Conservation (phyloP, 2,329 filamentous ascomycete genomes). For the Verticillium isaacii region DNA sequence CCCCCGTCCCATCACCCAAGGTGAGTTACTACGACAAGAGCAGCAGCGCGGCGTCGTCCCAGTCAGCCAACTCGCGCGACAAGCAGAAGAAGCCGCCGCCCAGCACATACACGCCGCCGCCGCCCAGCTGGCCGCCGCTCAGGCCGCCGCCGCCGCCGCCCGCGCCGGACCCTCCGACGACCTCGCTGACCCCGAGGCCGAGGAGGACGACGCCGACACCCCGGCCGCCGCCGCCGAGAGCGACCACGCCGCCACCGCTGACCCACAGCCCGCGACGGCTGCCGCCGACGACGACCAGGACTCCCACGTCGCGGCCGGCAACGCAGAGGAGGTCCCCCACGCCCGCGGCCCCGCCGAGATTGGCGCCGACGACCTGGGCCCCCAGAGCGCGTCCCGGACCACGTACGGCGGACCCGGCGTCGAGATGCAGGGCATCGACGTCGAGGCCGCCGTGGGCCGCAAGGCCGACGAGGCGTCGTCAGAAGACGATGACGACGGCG, state of each 20-base stretch:
- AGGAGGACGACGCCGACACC: conserved; percentile 2
- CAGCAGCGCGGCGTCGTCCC: conserved; percentile 78
- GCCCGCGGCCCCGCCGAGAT: conserved; percentile 81
- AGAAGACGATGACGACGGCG: conserved; percentile 16
- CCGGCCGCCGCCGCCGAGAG: conserved; percentile 11
- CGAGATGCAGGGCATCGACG: conserved; percentile 52
- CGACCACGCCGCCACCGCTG: conserved; percentile 6
- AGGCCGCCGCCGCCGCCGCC: conserved; percentile 11
- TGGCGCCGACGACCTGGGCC: conserved; percentile 80
- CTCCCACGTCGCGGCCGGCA: conserved; percentile 26
- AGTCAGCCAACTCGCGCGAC: conserved; percentile 51
- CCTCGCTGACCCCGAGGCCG: neutral
- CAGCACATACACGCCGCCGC: conserved; percentile 23
- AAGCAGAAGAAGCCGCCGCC: conserved; percentile 13
- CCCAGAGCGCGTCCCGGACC: conserved; percentile 47
- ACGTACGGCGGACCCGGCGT: conserved; percentile 34
- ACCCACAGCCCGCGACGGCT: neutral
- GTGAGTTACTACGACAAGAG: conserved; percentile 80
- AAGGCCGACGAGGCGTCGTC: conserved; percentile 26
- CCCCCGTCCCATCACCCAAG: conserved; percentile 66
- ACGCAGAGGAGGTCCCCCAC: conserved; percentile 66
- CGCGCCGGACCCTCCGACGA: conserved; percentile 3
- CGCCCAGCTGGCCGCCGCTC: conserved; percentile 10
- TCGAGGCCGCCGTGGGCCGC: conserved; percentile 57
- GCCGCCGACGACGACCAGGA: conserved; percentile 23